Conservation (phyloP, 176 grass and related monocot species). For the Oryza punctata region DNA sequence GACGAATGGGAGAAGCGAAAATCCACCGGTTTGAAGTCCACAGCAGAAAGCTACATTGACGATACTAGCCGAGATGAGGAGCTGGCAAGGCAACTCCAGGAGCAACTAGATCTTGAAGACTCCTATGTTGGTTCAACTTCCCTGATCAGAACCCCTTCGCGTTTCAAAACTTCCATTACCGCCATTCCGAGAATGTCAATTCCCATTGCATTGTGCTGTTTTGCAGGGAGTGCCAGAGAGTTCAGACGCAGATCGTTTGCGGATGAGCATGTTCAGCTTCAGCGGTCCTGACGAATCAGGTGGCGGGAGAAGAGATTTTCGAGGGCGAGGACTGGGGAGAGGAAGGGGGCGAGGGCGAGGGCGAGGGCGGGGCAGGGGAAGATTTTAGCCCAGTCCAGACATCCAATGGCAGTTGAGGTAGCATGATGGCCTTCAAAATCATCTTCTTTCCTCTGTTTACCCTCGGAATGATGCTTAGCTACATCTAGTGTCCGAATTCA, state of each 20-base stretch:
- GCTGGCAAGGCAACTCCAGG: slow-evolving; percentile 76
- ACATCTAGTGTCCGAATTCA: neutral
- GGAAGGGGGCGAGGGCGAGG: slow-evolving; percentile 40
- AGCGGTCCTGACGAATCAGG: slow-evolving; percentile 49
- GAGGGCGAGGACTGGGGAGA: slow-evolving; percentile 55
- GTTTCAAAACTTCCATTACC: neutral
- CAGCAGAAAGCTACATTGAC: slow-evolving; percentile 38
- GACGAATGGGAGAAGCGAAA: slow-evolving; percentile 97
- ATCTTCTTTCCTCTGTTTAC: neutral
- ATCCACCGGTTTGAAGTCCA: slow-evolving; percentile 21
- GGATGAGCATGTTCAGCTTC: slow-evolving; percentile 91
- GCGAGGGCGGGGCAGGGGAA: slow-evolving; percentile 44
- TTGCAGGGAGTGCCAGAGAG: slow-evolving; percentile 42
- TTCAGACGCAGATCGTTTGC: slow-evolving; percentile 66
- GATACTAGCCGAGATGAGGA: slow-evolving; percentile 81
- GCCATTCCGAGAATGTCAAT: neutral
- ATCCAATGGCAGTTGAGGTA: neutral
- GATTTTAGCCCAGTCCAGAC: slow-evolving; percentile 42
- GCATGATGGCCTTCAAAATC: slow-evolving; percentile 12
- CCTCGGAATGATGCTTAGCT: neutral
- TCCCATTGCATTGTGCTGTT: neutral
- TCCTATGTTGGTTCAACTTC: slow-evolving; percentile 38
- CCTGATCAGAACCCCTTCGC: neutral
- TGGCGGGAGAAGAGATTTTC: slow-evolving; percentile 54
- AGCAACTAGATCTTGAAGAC: slow-evolving; percentile 81